Evolutionary conservation across 2,329 filamentous ascomycete genomes (phyloP).

Genomic region (Cladosporium sp.): DNA sequence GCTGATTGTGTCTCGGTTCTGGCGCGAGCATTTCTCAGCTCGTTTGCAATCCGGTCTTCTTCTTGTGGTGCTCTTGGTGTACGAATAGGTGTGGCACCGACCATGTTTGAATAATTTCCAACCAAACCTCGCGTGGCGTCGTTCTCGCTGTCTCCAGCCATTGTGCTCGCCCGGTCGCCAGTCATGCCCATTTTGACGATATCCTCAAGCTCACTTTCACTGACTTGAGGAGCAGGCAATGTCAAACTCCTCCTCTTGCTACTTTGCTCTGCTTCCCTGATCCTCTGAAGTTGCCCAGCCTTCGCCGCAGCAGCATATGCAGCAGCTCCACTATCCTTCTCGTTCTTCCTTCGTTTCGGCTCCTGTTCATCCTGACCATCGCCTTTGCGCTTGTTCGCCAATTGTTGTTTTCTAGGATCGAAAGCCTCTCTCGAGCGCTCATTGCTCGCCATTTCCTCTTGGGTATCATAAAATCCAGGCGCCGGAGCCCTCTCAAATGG

Average conservation of each 20-base stretch:
- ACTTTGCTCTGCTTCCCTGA: constrained; percentile 93
- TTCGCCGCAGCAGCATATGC: constrained; percentile 84
- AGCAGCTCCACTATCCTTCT: constrained; percentile 74
- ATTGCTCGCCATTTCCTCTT: constrained; percentile 74
- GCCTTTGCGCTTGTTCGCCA: constrained; percentile 88
- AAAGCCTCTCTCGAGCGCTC: constrained; percentile 80
- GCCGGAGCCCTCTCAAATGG: constrained; percentile 92
- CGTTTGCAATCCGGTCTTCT: constrained; percentile 93
- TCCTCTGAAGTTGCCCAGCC: constrained; percentile 89
- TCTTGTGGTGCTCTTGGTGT: constrained; percentile 88
- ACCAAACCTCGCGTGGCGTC: constrained; percentile 80
- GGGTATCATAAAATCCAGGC: constrained; percentile 87
- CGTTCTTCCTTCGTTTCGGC: constrained; percentile 80
- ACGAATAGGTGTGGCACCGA: constrained; percentile 79
- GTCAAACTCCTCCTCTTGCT: constrained; percentile 84
- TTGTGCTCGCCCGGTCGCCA: constrained; percentile 74
- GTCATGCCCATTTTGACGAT: constrained; percentile 99
- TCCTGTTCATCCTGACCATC: constrained; percentile 73
- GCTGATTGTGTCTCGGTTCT: constrained; percentile 92
- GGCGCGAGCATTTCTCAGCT: constrained; percentile 88
- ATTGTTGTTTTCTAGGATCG: constrained; percentile 87
- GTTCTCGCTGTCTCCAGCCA: constrained; percentile 67
- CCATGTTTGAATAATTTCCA: constrained; percentile 78
- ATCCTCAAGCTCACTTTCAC: constrained; percentile 88
- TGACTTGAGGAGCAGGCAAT: constrained; percentile 84